Evolutionary conservation across 202 grass and related monocot genomes (phyloP).

Genomic region (Digitaria exilis): DNA sequence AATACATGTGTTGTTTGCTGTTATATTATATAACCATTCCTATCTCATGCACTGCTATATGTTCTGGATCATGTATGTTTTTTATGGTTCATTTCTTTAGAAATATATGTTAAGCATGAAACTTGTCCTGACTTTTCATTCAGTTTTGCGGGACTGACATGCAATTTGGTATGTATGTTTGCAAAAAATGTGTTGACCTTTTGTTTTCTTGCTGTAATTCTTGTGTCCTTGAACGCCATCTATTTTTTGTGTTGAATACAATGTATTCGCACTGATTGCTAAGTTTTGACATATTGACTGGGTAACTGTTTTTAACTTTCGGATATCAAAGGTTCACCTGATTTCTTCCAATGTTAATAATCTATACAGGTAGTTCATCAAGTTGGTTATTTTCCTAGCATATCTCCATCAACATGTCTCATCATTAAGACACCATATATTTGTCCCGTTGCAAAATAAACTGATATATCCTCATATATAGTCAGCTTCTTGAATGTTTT

Average conservation of each 20-base stretch:
- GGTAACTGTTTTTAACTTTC: not conserved
- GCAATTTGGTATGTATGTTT: slow-evolving; percentile 3
- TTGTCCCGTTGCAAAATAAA: not conserved
- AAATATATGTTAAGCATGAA: slow-evolving; percentile 27
- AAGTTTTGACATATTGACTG: not conserved
- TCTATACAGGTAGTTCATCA: slow-evolving; percentile 2
- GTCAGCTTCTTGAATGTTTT: not conserved
- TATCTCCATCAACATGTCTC: slow-evolving; percentile 16
- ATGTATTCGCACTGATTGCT: not conserved
- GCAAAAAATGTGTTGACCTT: not conserved
- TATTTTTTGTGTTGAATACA: not conserved
- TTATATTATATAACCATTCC: not conserved
- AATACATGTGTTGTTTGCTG: slow-evolving; percentile 2
- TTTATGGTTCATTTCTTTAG: not conserved
- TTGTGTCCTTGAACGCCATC: not conserved
- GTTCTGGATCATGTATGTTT: not conserved
- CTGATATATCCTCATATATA: not conserved
- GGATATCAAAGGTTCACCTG: not conserved
- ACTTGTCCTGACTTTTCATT: not conserved
- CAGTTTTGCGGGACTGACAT: not conserved
- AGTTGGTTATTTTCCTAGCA: not conserved
- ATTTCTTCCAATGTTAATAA: slow-evolving; percentile 21
- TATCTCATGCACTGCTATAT: not conserved
- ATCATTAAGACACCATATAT: slow-evolving; percentile 13
- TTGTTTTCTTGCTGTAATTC: not conserved